Percentiles rank a stretch among this genome's conserved stretches.
Conservation (phyloP, 305 asterid genomes). For the Fraxinus nigra region DNA sequence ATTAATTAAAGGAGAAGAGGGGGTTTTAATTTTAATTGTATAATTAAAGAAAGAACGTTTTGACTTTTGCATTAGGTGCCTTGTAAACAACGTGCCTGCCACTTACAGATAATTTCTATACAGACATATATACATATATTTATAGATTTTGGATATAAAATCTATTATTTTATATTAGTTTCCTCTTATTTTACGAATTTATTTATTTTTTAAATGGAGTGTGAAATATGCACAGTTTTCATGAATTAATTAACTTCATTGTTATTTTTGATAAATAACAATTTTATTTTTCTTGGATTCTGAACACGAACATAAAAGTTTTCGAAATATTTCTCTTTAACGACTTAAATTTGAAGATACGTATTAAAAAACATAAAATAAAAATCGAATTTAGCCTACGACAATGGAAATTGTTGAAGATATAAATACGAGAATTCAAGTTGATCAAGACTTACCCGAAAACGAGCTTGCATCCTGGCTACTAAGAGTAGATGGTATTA, state of each 20-base stretch:
- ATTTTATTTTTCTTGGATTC: neutral
- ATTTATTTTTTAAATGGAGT: neutral
- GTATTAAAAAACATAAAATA: neutral
- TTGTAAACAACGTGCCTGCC: conserved; percentile 18
- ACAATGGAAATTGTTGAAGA: neutral
- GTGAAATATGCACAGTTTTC: neutral
- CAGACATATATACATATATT: neutral
- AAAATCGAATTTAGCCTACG: neutral
- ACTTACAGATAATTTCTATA: neutral
- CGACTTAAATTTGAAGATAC: neutral
- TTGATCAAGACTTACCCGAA: conserved; percentile 35
- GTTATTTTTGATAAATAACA: neutral
- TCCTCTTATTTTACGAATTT: neutral
- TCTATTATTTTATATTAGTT: neutral
- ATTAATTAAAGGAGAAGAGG: neutral
- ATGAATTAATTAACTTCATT: neutral
- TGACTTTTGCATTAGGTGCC: conserved; percentile 9
- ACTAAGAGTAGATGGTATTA: conserved; percentile 42
- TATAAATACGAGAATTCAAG: neutral
- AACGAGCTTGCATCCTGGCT: conserved; percentile 41
- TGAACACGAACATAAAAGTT: neutral
- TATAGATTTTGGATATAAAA: neutral
- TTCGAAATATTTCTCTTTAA: neutral
- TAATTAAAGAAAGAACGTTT: neutral
- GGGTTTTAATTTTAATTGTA: neutral